Evolutionary conservation across 2,329 filamentous ascomycete species (phyloP).

Genomic region (Grosmannia clavigera): DNA sequence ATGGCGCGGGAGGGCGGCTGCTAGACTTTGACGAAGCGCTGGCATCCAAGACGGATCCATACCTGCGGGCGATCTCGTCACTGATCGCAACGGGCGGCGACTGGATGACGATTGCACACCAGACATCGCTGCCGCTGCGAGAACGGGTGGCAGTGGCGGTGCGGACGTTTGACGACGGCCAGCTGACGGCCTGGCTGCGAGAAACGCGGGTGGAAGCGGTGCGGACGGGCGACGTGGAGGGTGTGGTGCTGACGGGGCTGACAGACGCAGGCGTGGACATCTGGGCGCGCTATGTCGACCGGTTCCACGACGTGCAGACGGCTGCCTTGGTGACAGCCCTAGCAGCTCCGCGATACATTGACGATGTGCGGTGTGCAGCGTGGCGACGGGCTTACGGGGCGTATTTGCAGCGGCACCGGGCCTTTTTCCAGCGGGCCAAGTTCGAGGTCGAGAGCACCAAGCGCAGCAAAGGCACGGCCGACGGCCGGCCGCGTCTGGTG

Average conservation of each 20-base stretch:
- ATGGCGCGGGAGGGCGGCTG: conserved; percentile 12
- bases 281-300: conserved; percentile 61
- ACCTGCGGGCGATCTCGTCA: conserved; percentile 66
- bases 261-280: conserved; percentile 61
- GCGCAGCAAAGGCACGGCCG: conserved; percentile 36
- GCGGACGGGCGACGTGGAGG: conserved; percentile 59
- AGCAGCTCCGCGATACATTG: conserved; percentile 62
- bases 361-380: conserved; percentile 60
- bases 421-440: conserved; percentile 61
- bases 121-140: conserved; percentile 58
- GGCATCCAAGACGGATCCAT: conserved; percentile 59
- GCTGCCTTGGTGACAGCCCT: conserved; percentile 63
- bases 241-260: conserved; percentile 66
- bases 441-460: conserved; percentile 69
- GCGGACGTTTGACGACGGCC: conserved; percentile 48
- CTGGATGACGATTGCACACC: conserved; percentile 63
- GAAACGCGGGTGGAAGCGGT: conserved; percentile 50
- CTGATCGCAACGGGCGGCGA: conserved; percentile 64
- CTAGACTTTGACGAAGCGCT: conserved; percentile 47
- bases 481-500: conserved; percentile 47
- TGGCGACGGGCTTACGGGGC: conserved; percentile 64
- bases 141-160: conserved; percentile 66
- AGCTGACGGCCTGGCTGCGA: conserved; percentile 55
- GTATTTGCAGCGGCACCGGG: conserved; percentile 59
- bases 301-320: conserved; percentile 68